A percentile compares a stretch with the other conserved stretches of the same genome.
Evolutionary conservation across 2,329 filamentous ascomycete genomes (phyloP).

Genomic region (Phyllosticta citribraziliensis): DNA sequence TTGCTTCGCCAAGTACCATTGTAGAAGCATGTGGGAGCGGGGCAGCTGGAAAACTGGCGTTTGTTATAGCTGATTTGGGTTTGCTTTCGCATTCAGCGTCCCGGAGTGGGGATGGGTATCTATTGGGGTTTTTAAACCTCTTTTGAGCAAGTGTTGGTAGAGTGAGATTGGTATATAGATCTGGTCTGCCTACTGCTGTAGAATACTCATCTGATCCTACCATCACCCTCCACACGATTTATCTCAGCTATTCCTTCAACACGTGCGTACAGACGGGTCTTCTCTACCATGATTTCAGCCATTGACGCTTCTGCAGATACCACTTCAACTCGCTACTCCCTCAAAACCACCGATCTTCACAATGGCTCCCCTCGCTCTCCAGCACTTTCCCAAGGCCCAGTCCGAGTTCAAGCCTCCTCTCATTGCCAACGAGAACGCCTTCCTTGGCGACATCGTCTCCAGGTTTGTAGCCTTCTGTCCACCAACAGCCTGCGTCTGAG

Average conservation of each 20-base stretch:
- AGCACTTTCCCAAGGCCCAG: slow-evolving; percentile 49
- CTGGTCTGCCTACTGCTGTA: not conserved
- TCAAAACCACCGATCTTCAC: not conserved
- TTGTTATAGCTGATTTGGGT: not conserved
- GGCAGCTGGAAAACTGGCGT: not conserved
- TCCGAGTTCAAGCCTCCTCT: slow-evolving; percentile 52
- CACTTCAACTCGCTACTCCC: not conserved
- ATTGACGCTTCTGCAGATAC: not conserved
- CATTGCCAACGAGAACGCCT: slow-evolving; percentile 59
- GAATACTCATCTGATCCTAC: too few species aligned
- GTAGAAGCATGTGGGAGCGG: not conserved
- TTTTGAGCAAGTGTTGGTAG: not conserved
- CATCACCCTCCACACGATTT: not conserved
- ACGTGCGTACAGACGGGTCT: not conserved
- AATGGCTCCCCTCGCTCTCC: slow-evolving; percentile 29
- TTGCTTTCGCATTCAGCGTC: not conserved
- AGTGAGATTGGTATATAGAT: not conserved
- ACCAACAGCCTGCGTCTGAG: not conserved
- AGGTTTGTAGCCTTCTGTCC: slow-evolving; percentile 28
- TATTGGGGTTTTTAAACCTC: not conserved
- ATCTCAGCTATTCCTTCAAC: not conserved
- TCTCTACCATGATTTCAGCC: not conserved
- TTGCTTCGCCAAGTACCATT: not conserved
- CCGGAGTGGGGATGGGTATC: not conserved
- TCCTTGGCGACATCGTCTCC: slow-evolving; percentile 52